These are phyloP conservation scores for Cyphellophora attinorum DNA, from an alignment of 2,329 filamentous ascomycete genomes.

Conservation along the genomic window DNA sequence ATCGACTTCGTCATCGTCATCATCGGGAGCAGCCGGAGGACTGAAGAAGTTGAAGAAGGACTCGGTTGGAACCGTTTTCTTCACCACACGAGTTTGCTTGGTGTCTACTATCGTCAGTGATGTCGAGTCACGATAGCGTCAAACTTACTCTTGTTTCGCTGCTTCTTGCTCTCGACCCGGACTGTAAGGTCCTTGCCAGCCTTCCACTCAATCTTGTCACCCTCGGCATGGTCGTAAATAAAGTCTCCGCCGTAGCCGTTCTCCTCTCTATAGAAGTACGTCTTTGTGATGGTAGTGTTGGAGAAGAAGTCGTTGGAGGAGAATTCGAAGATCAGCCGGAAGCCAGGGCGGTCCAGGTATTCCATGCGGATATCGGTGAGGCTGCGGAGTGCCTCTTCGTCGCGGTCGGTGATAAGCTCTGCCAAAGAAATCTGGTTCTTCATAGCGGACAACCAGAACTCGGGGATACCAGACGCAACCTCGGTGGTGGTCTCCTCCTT, in stretches of 20 bases:
- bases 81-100: constrained; percentile 97
- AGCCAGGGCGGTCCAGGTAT: constrained; percentile 95
- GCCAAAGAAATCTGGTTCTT: constrained; percentile 97
- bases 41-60: constrained; percentile 99
- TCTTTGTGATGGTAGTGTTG: constrained; percentile 96
- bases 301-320: constrained; percentile 91
- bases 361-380: constrained; percentile 96
- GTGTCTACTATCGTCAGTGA: too few relatives aligned
- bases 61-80: constrained; percentile 97
- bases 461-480: constrained; percentile 72
- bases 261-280: constrained; percentile 98
- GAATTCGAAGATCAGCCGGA: constrained; percentile 97
- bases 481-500: constrained; percentile 33
- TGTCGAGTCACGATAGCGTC: too few relatives aligned
- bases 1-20: constrained; percentile 58
- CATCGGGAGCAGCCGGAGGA: constrained; percentile 74
- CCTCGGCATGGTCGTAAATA: constrained; percentile 98
- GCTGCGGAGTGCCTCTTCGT: constrained; percentile 85
- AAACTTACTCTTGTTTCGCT: constrained; percentile 92
- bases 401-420: constrained; percentile 97
- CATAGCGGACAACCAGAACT: constrained; percentile 99
- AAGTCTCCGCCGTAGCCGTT: constrained; percentile 98
- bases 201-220: constrained; percentile 97
- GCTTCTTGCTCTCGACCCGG: constrained; percentile 96
- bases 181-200: constrained; percentile 86